Evolutionary conservation across 2,329 filamentous ascomycete genomes (phyloP).

Genomic region (Phialophora tarda): DNA sequence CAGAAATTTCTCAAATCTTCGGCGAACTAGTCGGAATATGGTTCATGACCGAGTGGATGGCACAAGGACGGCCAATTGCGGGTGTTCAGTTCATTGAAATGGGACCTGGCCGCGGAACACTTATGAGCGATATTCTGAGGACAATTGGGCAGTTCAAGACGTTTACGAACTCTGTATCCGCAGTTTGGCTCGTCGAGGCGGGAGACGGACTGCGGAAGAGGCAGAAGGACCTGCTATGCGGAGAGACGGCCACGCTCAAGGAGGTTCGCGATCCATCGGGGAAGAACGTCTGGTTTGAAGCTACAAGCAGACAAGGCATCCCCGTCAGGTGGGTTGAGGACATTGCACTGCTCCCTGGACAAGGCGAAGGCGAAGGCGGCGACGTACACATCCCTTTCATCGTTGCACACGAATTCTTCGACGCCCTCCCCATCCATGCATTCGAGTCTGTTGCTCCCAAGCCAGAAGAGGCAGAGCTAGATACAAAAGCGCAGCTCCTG

Average conservation of each 20-base stretch:
- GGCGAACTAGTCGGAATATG: conserved; percentile 93
- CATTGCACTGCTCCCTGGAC: conserved; percentile 77
- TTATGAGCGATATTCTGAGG: conserved; percentile 95
- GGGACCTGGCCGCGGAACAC: conserved; percentile 87
- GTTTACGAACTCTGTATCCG: conserved; percentile 76
- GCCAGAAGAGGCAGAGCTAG: conserved; percentile 49
- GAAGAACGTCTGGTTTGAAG: conserved; percentile 66
- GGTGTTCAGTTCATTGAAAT: conserved; percentile 92
- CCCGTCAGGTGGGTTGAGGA: conserved; percentile 81
- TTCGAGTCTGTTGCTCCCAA: conserved; percentile 75
- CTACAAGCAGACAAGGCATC: conserved; percentile 74
- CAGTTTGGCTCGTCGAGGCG: conserved; percentile 95
- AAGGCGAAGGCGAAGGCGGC: conserved; percentile 64
- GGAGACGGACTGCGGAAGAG: conserved; percentile 76
- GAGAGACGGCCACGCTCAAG: conserved; percentile 71
- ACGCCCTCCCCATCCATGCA: conserved; percentile 92
- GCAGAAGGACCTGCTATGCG: conserved; percentile 83
- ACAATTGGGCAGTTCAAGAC: conserved; percentile 82
- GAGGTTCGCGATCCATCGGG: conserved; percentile 50
- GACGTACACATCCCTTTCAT: conserved; percentile 65
- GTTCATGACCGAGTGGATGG: conserved; percentile 96
- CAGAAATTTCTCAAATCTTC: conserved; percentile 96
- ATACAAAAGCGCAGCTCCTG: conserved; percentile 48
- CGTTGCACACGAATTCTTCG: conserved; percentile 97
- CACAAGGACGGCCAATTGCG: conserved; percentile 74